Evolutionary conservation across 371 early-diverging fungal genomes (phyloP).

Genomic region (Actinomortierella ambigua): DNA sequence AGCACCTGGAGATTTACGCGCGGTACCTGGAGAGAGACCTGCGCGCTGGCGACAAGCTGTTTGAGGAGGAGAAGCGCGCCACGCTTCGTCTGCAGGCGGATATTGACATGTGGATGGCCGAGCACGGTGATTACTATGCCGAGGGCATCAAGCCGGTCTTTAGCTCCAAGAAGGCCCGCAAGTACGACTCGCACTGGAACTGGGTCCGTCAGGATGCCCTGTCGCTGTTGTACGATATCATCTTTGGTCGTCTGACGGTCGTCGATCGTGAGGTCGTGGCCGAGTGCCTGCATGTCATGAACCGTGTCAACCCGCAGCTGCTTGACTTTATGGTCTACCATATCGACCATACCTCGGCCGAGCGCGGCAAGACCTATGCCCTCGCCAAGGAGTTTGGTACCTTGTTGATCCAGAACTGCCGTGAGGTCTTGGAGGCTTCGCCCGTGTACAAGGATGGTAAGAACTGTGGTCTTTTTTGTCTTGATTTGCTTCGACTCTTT

Average conservation of each 20-base stretch:
- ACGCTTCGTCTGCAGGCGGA: constrained; percentile 79
- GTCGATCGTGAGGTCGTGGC: constrained; percentile 95
- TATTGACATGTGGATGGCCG: constrained; percentile 87
- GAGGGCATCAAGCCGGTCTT: constrained; percentile 89
- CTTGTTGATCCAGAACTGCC: constrained; percentile 88
- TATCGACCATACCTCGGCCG: constrained; percentile 72
- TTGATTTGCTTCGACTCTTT: constrained; percentile 1
- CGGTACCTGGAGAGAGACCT: constrained; percentile 89
- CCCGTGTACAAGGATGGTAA: constrained; percentile 90
- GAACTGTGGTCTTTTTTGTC: constrained; percentile 16
- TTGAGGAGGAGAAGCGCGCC: constrained; percentile 71
- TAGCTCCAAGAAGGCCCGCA: constrained; percentile 83
- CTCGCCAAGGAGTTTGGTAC: constrained; percentile 82
- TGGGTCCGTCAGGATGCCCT: constrained; percentile 96
- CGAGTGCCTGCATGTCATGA: constrained; percentile 91
- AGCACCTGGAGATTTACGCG: constrained; percentile 88
- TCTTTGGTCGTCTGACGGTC: constrained; percentile 88
- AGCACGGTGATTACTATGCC: constrained; percentile 89
- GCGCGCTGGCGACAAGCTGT: constrained; percentile 75
- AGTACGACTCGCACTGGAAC: constrained; percentile 96
- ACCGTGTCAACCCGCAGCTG: constrained; percentile 83
- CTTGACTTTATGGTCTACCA: constrained; percentile 89
- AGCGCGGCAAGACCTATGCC: constrained; percentile 83
- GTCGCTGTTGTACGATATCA: constrained; percentile 88
- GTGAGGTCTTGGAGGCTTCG: constrained; percentile 71